Evolutionary conservation across 2,329 filamentous ascomycete species (phyloP), one percentile per base, ranked within the genome.

Genomic region (Xylariomycetidae sp.): DNA sequence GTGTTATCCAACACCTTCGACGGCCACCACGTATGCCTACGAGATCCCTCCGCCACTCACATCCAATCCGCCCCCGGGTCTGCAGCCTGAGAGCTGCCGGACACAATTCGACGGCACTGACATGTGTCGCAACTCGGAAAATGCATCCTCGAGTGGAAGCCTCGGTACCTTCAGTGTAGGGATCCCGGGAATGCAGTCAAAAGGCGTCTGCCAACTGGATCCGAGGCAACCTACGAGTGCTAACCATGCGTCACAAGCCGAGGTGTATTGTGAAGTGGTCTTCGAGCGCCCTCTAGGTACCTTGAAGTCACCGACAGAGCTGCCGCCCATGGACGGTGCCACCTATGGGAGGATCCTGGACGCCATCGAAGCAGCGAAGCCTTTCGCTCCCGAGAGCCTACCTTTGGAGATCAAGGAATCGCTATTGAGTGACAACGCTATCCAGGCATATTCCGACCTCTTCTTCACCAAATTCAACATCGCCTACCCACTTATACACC

Each of bases 391-490:
- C 4, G 65, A 72, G 34, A 66, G 68, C 2, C 55, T 60, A 18
- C 50, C 57, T 8, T 61, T 72, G 28, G 60, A 61, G n/a, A 50
- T 61, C 13, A 63, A 71, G 6, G 65, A 78, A 22, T 66, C 68
- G 0, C 52, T 78, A 0, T 53, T 80, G 3, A 70, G 67, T 0
- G 54, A 72, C 1, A 44, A 53, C 2, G 65, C 68, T 1, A 54
- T 80, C 7, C 73, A 79, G 42, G 62, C 58, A 3, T 79, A 76
- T 47, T 64, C 67, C 24, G 70, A 79, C 38, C 55, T 79, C 2
- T 81, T 73, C 55, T 80, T 79, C 51, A 67, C 64, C 1, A 64
- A 68, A 3, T 79, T 80, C 55, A 80, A 81, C 48, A 65, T 66
- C 1, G 61, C 68, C 1, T 80, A 80, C 42, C 76, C 76, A 0